A percentile compares a stretch with the other conserved stretches of the same genome.
Conservation (phyloP, 1,139 yeast species). For the Hanseniaspora uvarum region DNA sequence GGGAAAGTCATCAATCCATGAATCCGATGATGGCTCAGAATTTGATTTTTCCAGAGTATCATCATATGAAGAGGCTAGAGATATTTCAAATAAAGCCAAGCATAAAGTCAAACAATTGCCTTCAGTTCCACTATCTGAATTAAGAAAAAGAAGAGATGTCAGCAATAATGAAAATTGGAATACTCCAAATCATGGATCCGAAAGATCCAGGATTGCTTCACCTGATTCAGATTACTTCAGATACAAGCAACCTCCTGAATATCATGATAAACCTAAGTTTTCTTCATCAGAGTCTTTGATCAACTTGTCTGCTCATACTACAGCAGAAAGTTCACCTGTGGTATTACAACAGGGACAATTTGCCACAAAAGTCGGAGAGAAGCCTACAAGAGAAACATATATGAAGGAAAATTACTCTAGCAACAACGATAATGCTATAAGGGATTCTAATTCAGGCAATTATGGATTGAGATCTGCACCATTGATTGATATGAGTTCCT, state of each 20-base stretch:
- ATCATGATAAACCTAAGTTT: background rate
- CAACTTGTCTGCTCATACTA: slow-evolving; percentile 12
- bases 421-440: background rate
- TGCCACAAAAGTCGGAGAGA: slow-evolving; percentile 1
- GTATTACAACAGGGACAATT: slow-evolving; percentile 9
- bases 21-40: slow-evolving; percentile 7
- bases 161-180: background rate
- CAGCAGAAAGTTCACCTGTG: slow-evolving; percentile 15
- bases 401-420: background rate
- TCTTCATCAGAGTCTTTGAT: slow-evolving; percentile 13
- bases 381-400: background rate
- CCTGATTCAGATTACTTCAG: slow-evolving; percentile 18
- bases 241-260: slow-evolving; percentile 11
- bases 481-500: background rate
- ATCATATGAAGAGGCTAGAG: background rate
- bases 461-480: background rate
- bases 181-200: background rate
- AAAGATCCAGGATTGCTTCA: slow-evolving; percentile 11
- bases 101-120: slow-evolving; percentile 28
- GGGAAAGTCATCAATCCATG: background rate
- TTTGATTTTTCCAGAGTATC: background rate
- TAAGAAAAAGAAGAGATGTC: background rate
- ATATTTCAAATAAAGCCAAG: slow-evolving; percentile 9
- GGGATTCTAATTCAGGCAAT: background rate
- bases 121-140: slow-evolving; percentile 23